Evolutionary conservation across 352 stramenopile species (phyloP).

Genomic region (Globisporangium nagaii): DNA sequence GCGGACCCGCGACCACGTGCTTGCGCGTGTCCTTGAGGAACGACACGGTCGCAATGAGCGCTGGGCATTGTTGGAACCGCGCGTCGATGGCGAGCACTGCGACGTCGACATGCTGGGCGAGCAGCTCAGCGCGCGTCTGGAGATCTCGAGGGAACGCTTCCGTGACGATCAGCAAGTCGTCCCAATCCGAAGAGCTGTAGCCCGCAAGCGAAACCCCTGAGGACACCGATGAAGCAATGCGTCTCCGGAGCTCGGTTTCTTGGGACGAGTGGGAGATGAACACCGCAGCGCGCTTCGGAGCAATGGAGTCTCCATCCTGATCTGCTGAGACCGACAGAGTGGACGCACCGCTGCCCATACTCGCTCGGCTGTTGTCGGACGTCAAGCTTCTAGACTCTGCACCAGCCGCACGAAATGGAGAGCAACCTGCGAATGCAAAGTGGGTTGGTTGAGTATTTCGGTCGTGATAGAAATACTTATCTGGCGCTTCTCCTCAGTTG

Average conservation of each 20-base stretch:
- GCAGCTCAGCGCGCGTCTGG: conserved; percentile 22
- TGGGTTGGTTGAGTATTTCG: no score
- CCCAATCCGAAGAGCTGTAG: not conserved
- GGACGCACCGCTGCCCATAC: conserved; percentile 24
- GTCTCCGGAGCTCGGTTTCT: conserved; percentile 7
- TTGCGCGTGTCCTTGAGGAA: conserved; percentile 47
- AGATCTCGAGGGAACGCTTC: conserved; percentile 28
- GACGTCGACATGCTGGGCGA: conserved; percentile 18
- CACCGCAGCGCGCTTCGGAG: conserved; percentile 5
- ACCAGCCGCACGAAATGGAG: no score
- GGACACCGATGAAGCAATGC: conserved; percentile 1
- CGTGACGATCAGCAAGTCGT: conserved; percentile 27
- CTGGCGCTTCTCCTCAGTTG: no score
- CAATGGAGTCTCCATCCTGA: not conserved
- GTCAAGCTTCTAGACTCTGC: no score
- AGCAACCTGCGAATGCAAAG: no score
- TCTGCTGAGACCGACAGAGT: not conserved
- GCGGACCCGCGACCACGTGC: conserved; percentile 24
- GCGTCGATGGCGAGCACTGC: conserved; percentile 35
- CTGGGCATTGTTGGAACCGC: conserved; percentile 25
- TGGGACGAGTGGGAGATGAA: conserved; percentile 23
- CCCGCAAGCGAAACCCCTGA: not conserved
- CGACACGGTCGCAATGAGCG: conserved; percentile 37
- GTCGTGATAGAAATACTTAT: no score
- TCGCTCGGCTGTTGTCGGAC: no score